A percentile compares a stretch with the other conserved stretches of the same genome.
phyloP scores from a whole-genome alignment of 257 asterid genomes.

The Capsicum baccatum region DNA sequence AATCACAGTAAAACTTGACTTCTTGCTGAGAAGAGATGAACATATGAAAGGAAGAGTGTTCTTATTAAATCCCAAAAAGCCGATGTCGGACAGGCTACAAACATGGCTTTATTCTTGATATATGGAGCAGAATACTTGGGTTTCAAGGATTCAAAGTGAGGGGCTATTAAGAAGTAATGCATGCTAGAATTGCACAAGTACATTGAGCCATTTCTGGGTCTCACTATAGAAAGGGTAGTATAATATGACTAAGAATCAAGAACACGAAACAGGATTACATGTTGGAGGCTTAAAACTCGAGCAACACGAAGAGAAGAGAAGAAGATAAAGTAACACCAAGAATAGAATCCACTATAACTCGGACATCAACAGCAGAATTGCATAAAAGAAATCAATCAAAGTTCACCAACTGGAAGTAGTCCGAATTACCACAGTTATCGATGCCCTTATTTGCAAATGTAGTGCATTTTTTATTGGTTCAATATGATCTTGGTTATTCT shows the following conservation, averaged over 20 bases:
- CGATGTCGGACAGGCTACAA: neutral
- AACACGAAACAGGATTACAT: neutral
- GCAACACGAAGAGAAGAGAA: neutral
- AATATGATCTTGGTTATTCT: neutral
- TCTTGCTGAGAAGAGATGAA: neutral
- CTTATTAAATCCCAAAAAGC: neutral
- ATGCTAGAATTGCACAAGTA: neutral
- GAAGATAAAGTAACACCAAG: neutral
- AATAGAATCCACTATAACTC: neutral
- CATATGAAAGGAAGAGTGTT: neutral
- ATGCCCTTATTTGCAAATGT: neutral
- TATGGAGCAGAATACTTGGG: conserved; percentile 25
- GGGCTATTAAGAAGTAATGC: neutral
- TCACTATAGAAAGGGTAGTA: neutral
- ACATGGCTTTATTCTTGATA: neutral
- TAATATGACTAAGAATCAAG: conserved; percentile 17
- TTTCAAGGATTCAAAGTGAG: neutral
- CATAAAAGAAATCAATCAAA: neutral
- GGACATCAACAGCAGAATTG: neutral
- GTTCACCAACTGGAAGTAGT: neutral
- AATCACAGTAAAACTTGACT: neutral
- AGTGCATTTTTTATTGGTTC: neutral
- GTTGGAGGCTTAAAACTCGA: conserved; percentile 6
- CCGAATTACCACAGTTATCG: neutral
- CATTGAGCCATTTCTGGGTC: conserved; percentile 5